Evolutionary conservation across 2,329 filamentous ascomycete genomes (phyloP), one percentile per base, ranked within the genome.

Genomic region (Xylariaceae sp.): DNA sequence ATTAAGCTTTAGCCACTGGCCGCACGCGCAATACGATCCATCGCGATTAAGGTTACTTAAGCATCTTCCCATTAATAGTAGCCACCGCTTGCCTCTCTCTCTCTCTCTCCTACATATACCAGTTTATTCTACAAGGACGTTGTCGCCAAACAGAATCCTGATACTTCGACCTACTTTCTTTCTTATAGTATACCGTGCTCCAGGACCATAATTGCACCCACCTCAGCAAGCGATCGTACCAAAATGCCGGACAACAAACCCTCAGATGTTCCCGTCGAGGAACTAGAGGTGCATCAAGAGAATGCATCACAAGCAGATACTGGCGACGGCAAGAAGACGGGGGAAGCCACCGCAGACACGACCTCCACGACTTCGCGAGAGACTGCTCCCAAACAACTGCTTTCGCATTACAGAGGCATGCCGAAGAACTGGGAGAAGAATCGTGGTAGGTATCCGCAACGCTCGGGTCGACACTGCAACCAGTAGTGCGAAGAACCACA

Each of bases 391-490:
- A 64, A 54, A 42, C 58, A 62, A 26, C 56, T 67, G 19, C 64
- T 53, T 32, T 66, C 65, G 4, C 66, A 68, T 46, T 68, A 48
- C 52, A 61, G 50, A 19, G 66, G 66, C 44, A 67, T 68, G 66
- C 66, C 66, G 44, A 64, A 53, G 3, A 61, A 68, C 42, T 68
- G 66, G 66, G 66, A 67, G 57, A 68, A 68, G 62, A 68, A 68
- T 54, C 55, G 20, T 42, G 52, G 65, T 66, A 44, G 53, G 60
- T 49, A 21, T 7, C 43, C 32, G 12, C 14, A 16, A 14, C 32
- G 14, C 14, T 10, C 32, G 32, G 14, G 3, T 41, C 20, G 43
- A 14, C 3, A 20, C 32, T 19, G 20, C 20, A 20, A 7, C 18
- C 29, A n/a, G 23, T 26, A 26, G 23, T 26, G 23, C 9, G 4